phyloP scores from a whole-genome alignment of 495 filamentous ascomycete species.

The Rhypophila decipiens region DNA sequence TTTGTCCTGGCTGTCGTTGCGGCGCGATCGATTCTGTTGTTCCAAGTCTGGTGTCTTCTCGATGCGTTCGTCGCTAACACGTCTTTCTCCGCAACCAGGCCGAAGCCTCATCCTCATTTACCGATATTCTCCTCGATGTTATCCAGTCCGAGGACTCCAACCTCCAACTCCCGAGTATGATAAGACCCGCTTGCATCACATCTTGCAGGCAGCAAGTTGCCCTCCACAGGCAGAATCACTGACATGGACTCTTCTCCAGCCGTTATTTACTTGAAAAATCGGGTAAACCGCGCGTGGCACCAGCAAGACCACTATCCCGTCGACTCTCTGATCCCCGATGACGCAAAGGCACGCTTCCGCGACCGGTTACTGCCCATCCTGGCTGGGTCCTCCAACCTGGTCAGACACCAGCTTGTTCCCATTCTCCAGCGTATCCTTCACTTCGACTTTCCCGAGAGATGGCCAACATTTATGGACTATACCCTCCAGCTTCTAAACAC shows the following conservation, averaged over 20 bases:
- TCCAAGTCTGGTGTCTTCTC: not conserved
- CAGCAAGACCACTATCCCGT: slow-evolving; percentile 62
- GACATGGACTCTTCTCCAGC: slow-evolving; percentile 52
- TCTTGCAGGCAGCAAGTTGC: too few species aligned
- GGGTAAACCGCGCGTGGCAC: slow-evolving; percentile 85
- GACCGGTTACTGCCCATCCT: slow-evolving; percentile 83
- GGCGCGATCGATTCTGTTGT: not conserved
- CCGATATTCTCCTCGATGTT: slow-evolving; percentile 84
- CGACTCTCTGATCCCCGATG: slow-evolving; percentile 69
- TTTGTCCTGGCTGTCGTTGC: slow-evolving; percentile 1
- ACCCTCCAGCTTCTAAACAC: slow-evolving; percentile 80
- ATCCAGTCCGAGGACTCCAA: slow-evolving; percentile 76
- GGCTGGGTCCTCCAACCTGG: slow-evolving; percentile 66
- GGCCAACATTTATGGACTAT: slow-evolving; percentile 88
- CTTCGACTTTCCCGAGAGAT: slow-evolving; percentile 87
- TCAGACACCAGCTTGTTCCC: slow-evolving; percentile 86
- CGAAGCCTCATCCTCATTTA: slow-evolving; percentile 84
- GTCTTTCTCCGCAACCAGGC: slow-evolving; percentile 50
- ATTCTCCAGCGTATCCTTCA: slow-evolving; percentile 93
- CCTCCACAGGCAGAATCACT: slow-evolving; percentile 12
- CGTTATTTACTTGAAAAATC: slow-evolving; percentile 96
- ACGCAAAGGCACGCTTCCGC: slow-evolving; percentile 81
- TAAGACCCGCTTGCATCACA: too few species aligned
- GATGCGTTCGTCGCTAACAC: slow-evolving; percentile 8
- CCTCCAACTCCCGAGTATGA: slow-evolving; percentile 80